Base-by-base conservation (phyloP, 2,329 filamentous ascomycete genomes). In the Chalara sp. region DNA sequence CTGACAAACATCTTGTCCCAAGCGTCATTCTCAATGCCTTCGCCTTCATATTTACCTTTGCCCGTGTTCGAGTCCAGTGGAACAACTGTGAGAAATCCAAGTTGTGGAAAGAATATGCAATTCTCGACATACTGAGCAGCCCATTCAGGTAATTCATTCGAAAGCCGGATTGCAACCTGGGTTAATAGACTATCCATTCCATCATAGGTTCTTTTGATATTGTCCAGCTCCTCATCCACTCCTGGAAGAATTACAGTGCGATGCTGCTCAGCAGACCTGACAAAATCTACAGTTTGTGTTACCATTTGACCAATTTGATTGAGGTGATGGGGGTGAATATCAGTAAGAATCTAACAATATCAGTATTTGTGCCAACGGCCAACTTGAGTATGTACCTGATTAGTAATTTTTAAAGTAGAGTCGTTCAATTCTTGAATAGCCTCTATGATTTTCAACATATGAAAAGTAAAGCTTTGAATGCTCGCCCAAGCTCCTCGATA, bases 51-150 rank as follows among this genome's bases (percentile, higher is more conserved):
- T 8, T 79, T 71, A 0, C 80, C 78, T 44, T 75, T 70, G 0
- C 81, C 80, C 1, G 77, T 81, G 1, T 72, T 65, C 11, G 74
- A 70, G 58, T 89, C 79, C 4, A 84, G 67, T 2, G 78, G 77
- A 12, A 95, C 83, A 0, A 86, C 83, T 2, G 90, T 87, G 37
- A 96, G 78, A 63, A 96, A 99, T 0, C 93, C 93, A 37, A 96
- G 80, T 61, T 96, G 90, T 0, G 91, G 92, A 55, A 95, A 86
- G 65, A 93, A 96, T 13, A 93, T 86, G 55, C 95, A 95, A 49
- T 91, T 91, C 33, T 76, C 73, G 11, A 84, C 69, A 53, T 78
- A 74, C 32, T 68, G 64, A 30, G 66, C 66, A 13, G 75, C 74
- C 74, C 76, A 76, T 53, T 78, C 73, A 1, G 90, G 85, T 21